Evolutionary conservation across 2,329 filamentous ascomycete genomes (phyloP), one percentile per base, ranked within the genome.

Genomic region (Drechslerella stenobrocha): DNA sequence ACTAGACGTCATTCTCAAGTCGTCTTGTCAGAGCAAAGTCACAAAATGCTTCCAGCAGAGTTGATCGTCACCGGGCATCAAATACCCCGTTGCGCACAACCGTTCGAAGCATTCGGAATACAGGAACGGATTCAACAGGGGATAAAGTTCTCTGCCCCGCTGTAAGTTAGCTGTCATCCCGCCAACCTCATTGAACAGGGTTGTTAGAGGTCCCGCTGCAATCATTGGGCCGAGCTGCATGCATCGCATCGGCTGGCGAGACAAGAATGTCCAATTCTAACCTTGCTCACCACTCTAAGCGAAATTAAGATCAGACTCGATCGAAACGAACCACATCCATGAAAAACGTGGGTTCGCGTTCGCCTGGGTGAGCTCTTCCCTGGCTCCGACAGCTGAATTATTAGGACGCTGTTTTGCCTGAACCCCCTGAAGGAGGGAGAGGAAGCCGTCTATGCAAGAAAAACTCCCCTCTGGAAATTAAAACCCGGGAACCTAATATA

Each of bases 271-370:
- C 51, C 37, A 48, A 35, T 58, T 51, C 42, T 42, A 35, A 52
- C 35, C 61, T 52, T 30, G 52, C 48, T 59, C 40, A 24, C 37
- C 37, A 7, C 15, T 37, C 57, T 66, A 66, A 66, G 61, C 61
- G 61, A 66, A 66, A 66, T 66, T 58, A 66, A 20, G 37, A 48
- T 50, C 53, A 67, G 44, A 59, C 48, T 58, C 47, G 40, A 67
- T 67, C 63, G 63, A 67, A 67, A 67, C 63, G 63, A 67, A 60
- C 55, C 63, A 60, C 47, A 46, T 48, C 48, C 53, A 56, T 51
- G 50, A 48, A 67, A 67, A 67, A 67, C 63, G 63, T 67, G 63
- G 63, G 46, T 67, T 60, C 37, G 40, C 50, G 50, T 58, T 67
- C 63, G 55, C 55, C 63, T 60, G 61, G 52, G 28, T 11, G 61